phyloP scores from a whole-genome alignment of 1,139 yeast genomes.

The Protomyces pachydermus region DNA sequence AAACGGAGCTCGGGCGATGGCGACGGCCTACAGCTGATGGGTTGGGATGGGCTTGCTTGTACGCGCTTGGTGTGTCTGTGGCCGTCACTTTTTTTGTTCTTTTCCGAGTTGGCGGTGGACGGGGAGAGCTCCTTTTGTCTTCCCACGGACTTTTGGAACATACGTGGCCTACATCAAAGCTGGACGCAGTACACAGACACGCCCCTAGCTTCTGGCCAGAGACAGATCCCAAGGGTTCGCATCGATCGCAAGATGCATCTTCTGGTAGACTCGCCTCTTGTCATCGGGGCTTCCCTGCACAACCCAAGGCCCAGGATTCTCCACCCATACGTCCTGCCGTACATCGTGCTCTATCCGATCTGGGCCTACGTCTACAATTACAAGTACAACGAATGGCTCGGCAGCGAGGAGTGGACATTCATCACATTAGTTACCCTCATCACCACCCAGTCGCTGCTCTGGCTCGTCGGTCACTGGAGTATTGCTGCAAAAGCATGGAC shows the following conservation, averaged over 20 bases:
- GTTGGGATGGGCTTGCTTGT: no score
- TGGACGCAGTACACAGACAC: no score
- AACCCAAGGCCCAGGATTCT: constrained; percentile 56
- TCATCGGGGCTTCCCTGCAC: constrained; percentile 55
- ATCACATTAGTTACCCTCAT: constrained; percentile 71
- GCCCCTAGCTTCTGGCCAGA: no score
- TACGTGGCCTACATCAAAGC: no score
- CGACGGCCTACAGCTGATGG: no score
- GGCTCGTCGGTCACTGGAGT: constrained; percentile 97
- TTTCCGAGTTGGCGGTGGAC: no score
- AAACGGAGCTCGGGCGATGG: no score
- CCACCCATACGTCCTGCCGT: constrained; percentile 84
- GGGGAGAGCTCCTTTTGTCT: no score
- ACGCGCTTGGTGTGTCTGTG: no score
- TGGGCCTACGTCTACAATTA: constrained; percentile 55
- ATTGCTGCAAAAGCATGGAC: constrained; percentile 65
- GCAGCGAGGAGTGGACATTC: constrained; percentile 62
- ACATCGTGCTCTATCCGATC: constrained; percentile 69
- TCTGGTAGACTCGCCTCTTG: constrained; percentile 16
- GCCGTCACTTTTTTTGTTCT: no score
- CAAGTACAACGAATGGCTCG: constrained; percentile 60
- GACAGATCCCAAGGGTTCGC: no score
- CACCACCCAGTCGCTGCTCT: constrained; percentile 66
- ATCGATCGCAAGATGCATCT: not conserved
- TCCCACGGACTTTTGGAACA: no score